Base-by-base conservation (phyloP, 1,139 yeast species). In the Zygoascus meyerae region DNA sequence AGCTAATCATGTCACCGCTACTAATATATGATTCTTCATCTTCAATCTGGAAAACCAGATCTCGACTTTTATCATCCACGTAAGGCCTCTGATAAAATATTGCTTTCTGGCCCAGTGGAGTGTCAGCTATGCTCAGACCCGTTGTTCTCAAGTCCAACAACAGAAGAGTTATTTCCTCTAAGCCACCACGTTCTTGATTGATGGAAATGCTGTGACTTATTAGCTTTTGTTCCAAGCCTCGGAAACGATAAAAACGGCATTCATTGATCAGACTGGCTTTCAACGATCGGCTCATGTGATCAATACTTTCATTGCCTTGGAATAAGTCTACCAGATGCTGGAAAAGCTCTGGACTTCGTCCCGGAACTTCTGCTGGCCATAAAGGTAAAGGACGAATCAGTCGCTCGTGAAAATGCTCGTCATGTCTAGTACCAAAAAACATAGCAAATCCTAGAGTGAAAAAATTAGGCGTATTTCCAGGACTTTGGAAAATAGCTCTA, bases 311-410 rank as follows among this genome's bases (percentile, higher is more conserved):
- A 35, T 77, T 75, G 0, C 94, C 94, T 48, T 75, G 71, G 30
- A 85, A 64, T 2, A 79, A 58, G 38, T 72, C 72, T 39, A 89
- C 48, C 28, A 89, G 55, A 42, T 84, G 84, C n/a, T 65, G 65
- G 57, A 89, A 83, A 30, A 84, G 64, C 12, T 61, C 63, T 0
- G 85, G 73, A 5, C 83, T 77, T 50, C 92, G 69, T 45, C 75
- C 67, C 5, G 76, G 65, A 17, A 74, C 72, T 9, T 73, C 68
- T 21, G 77, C 70, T 0, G 94, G 81, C 38, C 77, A 68, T 54
- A 81, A 73, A 6, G 94, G 86, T 5, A 95, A 95, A 1, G 97
- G 96, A 34, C 95, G 69, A 9, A 84, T 63, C 51, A 81, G 65
- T 34, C 71, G 67, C 43, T 67, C 69, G 26, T 53, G 44, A 11